A percentile compares a stretch with the other conserved stretches of the same genome.
phyloP scores from a whole-genome alignment of 768 basidiomycete species.

The Leucosporidium yakuticum region DNA sequence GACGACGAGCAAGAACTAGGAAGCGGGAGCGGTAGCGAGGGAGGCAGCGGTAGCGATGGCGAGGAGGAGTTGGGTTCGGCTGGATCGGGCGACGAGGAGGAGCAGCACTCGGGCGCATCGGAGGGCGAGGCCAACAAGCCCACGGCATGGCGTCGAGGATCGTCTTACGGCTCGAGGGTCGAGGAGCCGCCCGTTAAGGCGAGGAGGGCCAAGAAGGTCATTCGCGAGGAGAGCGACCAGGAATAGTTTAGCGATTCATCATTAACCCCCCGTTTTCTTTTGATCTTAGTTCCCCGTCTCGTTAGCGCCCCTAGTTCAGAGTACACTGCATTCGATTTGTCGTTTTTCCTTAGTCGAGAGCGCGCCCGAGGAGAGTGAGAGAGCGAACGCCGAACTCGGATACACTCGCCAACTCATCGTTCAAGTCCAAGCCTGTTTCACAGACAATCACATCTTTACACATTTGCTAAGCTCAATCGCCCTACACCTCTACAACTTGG shows the following conservation, averaged over 20 bases:
- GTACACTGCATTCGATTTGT: not conserved
- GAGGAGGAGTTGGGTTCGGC: not conserved
- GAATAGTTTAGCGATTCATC: not conserved
- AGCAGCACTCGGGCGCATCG: not conserved
- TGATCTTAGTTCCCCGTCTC: not conserved
- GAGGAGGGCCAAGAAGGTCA: not conserved
- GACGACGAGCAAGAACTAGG: not conserved
- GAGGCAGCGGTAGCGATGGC: not conserved
- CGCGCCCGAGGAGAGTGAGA: no score
- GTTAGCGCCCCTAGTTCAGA: not conserved
- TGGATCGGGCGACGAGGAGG: not conserved
- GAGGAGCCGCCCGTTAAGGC: no score
- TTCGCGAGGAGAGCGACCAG: not conserved
- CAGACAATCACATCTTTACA: not conserved
- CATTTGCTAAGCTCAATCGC: not conserved
- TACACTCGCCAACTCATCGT: no score
- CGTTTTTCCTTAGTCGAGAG: not conserved
- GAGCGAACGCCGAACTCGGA: no score
- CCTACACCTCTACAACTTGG: not conserved
- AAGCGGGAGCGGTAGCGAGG: not conserved
- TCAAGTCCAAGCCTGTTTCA: not conserved
- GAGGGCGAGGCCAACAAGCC: not conserved
- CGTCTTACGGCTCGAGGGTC: no score
- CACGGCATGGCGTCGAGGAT: no score
- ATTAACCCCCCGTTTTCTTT: not conserved